Percentiles rank a stretch among this genome's conserved stretches.
Evolutionary conservation across 2,329 filamentous ascomycete species (phyloP).

Genomic region (Colletotrichum sp.): DNA sequence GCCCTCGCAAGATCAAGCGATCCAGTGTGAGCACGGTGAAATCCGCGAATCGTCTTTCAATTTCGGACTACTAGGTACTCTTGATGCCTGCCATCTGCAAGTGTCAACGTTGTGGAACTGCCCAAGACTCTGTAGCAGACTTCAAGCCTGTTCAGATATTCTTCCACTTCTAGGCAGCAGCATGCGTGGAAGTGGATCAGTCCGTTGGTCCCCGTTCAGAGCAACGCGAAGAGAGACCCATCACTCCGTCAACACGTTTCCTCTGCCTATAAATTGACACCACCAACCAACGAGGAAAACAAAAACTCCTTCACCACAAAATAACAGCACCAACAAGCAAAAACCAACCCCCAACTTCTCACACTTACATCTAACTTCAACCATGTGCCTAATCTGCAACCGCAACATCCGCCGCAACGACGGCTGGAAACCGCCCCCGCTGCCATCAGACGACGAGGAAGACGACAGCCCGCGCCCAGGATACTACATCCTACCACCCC

Average conservation of each 20-base stretch:
- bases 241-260: not conserved
- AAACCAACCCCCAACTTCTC: not conserved
- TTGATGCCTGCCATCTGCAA: too few relatives aligned
- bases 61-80: too few relatives aligned
- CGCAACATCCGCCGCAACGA: not conserved
- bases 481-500: not conserved
- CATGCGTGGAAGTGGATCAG: not conserved
- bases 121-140: not conserved
- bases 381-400: not conserved
- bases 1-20: too few relatives aligned
- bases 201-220: not conserved
- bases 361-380: not conserved
- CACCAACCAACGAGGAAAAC: not conserved
- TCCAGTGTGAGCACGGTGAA: too few relatives aligned
- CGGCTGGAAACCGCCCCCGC: not conserved
- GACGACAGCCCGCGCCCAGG: not conserved
- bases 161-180: not conserved
- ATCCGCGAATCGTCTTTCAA: too few relatives aligned
- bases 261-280: not conserved
- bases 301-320: not conserved
- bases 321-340: not conserved
- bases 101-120: not conserved
- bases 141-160: not conserved
- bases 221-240: not conserved
- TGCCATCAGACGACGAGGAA: not conserved